Conservation (phyloP, 1,284 basidiomycete genomes). For the Boletus albobrunnescens region DNA sequence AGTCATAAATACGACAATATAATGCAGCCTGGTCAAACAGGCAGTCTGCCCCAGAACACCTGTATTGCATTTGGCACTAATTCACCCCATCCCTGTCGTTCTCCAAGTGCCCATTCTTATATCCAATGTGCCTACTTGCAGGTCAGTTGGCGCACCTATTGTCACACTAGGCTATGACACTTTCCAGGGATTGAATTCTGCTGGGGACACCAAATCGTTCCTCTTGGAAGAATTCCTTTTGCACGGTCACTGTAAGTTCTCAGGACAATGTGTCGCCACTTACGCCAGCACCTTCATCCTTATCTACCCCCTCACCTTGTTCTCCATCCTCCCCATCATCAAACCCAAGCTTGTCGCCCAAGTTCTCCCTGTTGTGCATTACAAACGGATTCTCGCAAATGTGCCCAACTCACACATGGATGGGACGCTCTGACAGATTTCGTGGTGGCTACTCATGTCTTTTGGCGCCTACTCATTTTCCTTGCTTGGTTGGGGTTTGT, state of each 20-base stretch:
- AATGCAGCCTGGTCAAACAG: no score
- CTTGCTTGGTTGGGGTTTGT: constrained; percentile 68
- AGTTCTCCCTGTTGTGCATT: constrained; percentile 50
- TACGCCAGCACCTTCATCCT: constrained; percentile 13
- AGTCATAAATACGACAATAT: no score
- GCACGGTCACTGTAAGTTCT: background rate
- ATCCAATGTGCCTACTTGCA: no score
- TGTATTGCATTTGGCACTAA: no score
- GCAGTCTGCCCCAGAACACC: no score
- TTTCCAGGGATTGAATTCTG: background rate
- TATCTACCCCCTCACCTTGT: constrained; percentile 36
- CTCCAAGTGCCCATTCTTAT: no score
- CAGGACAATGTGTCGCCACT: constrained; percentile 19
- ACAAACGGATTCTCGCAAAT: background rate
- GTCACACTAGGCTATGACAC: background rate
- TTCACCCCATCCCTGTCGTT: no score
- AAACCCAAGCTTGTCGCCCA: constrained; percentile 41
- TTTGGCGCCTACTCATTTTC: constrained; percentile 73
- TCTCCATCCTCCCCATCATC: constrained; percentile 51
- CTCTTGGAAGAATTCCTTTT: background rate
- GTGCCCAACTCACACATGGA: background rate
- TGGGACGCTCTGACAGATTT: constrained; percentile 48
- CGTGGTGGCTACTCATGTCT: constrained; percentile 73
- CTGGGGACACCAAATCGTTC: background rate
- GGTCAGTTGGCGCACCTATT: background rate